phyloP scores from a whole-genome alignment of 805 yeast genomes.

The Teunomyces aglyptinius region DNA sequence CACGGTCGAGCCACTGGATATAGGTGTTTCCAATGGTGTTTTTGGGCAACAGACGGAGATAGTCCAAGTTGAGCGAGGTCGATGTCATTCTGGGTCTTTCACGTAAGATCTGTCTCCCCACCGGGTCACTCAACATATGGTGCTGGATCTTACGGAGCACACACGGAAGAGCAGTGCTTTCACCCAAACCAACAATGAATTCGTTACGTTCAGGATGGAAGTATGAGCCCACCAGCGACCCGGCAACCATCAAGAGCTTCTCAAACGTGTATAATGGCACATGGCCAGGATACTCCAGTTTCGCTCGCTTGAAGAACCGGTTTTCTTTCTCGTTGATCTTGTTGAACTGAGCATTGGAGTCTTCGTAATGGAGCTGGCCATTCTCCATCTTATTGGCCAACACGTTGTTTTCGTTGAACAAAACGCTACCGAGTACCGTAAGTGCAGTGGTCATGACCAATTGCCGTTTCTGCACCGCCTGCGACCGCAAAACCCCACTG shows the following conservation, averaged over 20 bases:
- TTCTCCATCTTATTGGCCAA: slow-evolving; percentile 61
- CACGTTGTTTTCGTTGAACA: slow-evolving; percentile 44
- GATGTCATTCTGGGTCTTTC: slow-evolving; percentile 85
- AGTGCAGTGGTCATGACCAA: slow-evolving; percentile 17
- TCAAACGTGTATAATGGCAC: slow-evolving; percentile 70
- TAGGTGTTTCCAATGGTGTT: slow-evolving; percentile 80
- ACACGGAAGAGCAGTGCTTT: slow-evolving; percentile 75
- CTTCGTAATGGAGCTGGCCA: slow-evolving; percentile 44
- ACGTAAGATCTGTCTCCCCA: slow-evolving; percentile 73
- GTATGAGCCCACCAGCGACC: slow-evolving; percentile 77
- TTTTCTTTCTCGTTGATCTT: slow-evolving; percentile 22
- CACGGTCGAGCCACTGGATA: slow-evolving; percentile 75
- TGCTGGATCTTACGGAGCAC: slow-evolving; percentile 61
- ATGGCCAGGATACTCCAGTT: slow-evolving; percentile 67
- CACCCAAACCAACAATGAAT: slow-evolving; percentile 82
- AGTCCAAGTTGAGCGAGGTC: slow-evolving; percentile 60
- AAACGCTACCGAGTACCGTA: slow-evolving; percentile 25
- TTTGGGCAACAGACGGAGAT: slow-evolving; percentile 57
- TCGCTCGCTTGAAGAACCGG: slow-evolving; percentile 36
- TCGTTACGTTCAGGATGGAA: slow-evolving; percentile 74
- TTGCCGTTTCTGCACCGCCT: slow-evolving; percentile 4
- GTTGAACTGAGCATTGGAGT: slow-evolving; percentile 30
- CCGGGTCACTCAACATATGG: slow-evolving; percentile 71
- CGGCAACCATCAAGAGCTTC: slow-evolving; percentile 57
- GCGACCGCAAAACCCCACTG: not conserved